Base-by-base conservation (phyloP, 495 filamentous ascomycete genomes). In the Penicillium odoratum region DNA sequence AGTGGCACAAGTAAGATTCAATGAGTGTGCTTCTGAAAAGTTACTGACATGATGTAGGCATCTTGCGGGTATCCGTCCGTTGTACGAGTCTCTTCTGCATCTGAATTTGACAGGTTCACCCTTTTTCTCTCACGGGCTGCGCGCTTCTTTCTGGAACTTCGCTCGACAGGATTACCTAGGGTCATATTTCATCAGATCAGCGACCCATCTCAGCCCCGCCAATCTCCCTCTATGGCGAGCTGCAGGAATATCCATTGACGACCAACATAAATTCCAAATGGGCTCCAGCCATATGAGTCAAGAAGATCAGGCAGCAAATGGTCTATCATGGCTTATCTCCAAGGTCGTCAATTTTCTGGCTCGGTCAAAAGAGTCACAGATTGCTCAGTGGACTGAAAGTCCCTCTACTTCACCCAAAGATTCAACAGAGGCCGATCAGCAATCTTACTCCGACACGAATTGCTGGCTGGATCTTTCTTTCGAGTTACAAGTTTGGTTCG, bases 321-420 rank as follows among this genome's bases (percentile, higher is more conserved):
- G 65, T 7, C 57, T 78, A 4, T 69, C 57, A 13, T 74, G 74
- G 69, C 69, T 78, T 6, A 33, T 73, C 0, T 61, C 64, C 34
- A 77, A 77, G 51, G 66, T 76, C 4, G 58, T 73, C 36, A 77
- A 76, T 47, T 77, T 77, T 43, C 63, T 77, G 7, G 69, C 72
- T 8, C 62, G 67, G 3, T 72, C 62, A 7, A 75, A 71, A 48
- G 59, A 69, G 25, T 70, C 69, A 0, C 74, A 75, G 48, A 58
- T 74, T 31, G 70, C 71, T 13, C 70, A 75, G 44, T 72, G 70
- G 71, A 63, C 68, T 4, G 68, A 66, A 40, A 61, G 58, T 1
- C 56, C 67, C 26, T 51, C 63, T 4, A 58, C 16, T 18, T 46
- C 51, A 46, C 43, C 63, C 3, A 50, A 59, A 48, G 55, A 55